Evolutionary conservation across 2,329 filamentous ascomycete species (phyloP).

Genomic region (Talaromyces sp.): DNA sequence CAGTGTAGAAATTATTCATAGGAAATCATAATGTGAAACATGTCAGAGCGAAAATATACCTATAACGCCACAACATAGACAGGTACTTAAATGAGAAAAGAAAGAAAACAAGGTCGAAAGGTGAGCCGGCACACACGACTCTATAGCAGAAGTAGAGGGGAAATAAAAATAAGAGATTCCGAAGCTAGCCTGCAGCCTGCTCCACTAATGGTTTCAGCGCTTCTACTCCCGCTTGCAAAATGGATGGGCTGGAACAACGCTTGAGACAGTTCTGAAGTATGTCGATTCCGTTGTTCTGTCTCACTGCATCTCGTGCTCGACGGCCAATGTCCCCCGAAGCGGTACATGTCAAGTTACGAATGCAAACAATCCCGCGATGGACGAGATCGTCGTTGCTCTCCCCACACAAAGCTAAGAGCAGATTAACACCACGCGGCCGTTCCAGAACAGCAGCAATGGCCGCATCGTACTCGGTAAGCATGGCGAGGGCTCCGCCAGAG

Average conservation of each 20-base stretch:
- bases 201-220: constrained; percentile 65
- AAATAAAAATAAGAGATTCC: background rate
- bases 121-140: background rate
- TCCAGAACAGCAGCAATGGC: constrained; percentile 68
- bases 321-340: constrained; percentile 63
- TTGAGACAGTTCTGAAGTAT: constrained; percentile 66
- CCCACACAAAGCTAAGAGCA: constrained; percentile 74
- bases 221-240: constrained; percentile 67
- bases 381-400: constrained; percentile 56
- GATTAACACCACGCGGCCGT: constrained; percentile 65
- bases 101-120: background rate
- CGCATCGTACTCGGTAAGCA: constrained; percentile 72
- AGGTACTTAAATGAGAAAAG: background rate
- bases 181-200: constrained; percentile 12
- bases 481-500: constrained; percentile 82
- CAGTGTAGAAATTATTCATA: background rate
- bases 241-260: constrained; percentile 63
- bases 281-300: constrained; percentile 60
- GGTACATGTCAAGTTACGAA: constrained; percentile 64
- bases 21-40: background rate
- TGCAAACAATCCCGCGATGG: constrained; percentile 68
- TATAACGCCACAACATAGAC: background rate
- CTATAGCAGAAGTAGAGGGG: background rate
- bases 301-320: constrained; percentile 57
- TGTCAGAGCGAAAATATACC: background rate